Conservation (phyloP, 2,329 filamentous ascomycete species). For the Beauveria rudraprayagi region DNA sequence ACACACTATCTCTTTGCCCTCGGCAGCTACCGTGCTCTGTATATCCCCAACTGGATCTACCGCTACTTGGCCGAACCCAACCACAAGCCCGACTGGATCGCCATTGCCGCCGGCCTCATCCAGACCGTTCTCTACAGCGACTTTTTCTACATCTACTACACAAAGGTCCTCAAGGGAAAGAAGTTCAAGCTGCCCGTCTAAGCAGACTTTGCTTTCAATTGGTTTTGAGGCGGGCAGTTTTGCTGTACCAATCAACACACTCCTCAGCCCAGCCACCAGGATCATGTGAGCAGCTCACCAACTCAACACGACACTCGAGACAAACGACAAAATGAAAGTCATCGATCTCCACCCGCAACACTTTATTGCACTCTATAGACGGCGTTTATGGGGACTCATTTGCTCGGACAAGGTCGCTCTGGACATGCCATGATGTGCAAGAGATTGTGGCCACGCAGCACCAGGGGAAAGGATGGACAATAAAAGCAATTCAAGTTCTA, state of each 20-base stretch:
- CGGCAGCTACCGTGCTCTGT: constrained; percentile 82
- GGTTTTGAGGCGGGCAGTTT: background rate
- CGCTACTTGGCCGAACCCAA: constrained; percentile 68
- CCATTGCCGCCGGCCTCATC: constrained; percentile 78
- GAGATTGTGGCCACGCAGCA: background rate
- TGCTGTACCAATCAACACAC: background rate
- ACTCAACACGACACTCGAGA: constrained; percentile 1
- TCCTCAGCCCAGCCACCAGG: background rate
- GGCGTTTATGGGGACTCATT: constrained; percentile 9
- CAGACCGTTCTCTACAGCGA: constrained; percentile 96
- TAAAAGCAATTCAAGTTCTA: constrained; percentile 5
- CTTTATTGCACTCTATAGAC: constrained; percentile 7
- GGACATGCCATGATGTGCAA: background rate
- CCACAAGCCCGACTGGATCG: constrained; percentile 74
- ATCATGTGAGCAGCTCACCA: background rate
- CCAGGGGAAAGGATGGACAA: background rate
- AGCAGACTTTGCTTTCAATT: constrained; percentile 15
- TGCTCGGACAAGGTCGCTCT: constrained; percentile 3
- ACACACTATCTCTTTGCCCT: constrained; percentile 96
- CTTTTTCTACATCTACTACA: constrained; percentile 99
- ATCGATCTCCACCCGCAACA: background rate
- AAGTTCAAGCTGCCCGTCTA: constrained; percentile 82
- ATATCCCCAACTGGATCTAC: constrained; percentile 98
- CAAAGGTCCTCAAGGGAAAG: constrained; percentile 83
- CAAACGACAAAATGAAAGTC: background rate